Evolutionary conservation across 2,329 filamentous ascomycete genomes (phyloP).

Genomic region (Epichloe baconii): DNA sequence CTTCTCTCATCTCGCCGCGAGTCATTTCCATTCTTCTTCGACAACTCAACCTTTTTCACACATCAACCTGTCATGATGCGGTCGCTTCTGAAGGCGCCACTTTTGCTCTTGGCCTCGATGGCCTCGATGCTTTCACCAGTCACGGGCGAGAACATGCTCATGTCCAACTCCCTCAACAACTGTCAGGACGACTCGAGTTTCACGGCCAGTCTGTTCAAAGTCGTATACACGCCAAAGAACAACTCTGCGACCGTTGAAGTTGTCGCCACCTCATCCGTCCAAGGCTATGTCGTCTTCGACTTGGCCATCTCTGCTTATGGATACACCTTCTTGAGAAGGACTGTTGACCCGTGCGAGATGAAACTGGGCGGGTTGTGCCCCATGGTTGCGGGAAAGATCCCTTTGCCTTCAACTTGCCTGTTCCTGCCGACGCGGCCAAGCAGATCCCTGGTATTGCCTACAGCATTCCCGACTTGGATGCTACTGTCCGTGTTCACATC

Average conservation of each 20-base stretch:
- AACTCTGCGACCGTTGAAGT: constrained; percentile 60
- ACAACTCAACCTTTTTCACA: background rate
- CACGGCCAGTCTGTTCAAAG: constrained; percentile 78
- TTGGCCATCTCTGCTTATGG: constrained; percentile 72
- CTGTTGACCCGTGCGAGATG: constrained; percentile 62
- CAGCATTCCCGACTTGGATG: constrained; percentile 81
- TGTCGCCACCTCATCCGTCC: constrained; percentile 67
- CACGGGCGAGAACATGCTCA: constrained; percentile 53
- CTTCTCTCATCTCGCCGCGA: background rate
- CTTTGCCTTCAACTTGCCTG: constrained; percentile 53
- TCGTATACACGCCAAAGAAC: constrained; percentile 67
- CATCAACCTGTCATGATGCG: constrained; percentile 26
- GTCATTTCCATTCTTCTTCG: background rate
- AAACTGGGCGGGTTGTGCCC: constrained; percentile 70
- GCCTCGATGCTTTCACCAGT: constrained; percentile 32
- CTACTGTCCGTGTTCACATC: constrained; percentile 69
- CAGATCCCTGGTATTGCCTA: constrained; percentile 76
- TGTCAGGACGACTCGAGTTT: constrained; percentile 79
- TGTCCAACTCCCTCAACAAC: constrained; percentile 70
- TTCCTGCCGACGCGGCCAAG: constrained; percentile 43
- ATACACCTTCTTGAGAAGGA: constrained; percentile 53
- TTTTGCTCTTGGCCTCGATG: constrained; percentile 32
- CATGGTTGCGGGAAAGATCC: constrained; percentile 78
- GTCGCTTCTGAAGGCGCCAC: constrained; percentile 30
- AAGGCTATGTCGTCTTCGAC: constrained; percentile 69